phyloP scores from a whole-genome alignment of 2,329 filamentous ascomycete species.

The Aspergillus ochraceoroseus region DNA sequence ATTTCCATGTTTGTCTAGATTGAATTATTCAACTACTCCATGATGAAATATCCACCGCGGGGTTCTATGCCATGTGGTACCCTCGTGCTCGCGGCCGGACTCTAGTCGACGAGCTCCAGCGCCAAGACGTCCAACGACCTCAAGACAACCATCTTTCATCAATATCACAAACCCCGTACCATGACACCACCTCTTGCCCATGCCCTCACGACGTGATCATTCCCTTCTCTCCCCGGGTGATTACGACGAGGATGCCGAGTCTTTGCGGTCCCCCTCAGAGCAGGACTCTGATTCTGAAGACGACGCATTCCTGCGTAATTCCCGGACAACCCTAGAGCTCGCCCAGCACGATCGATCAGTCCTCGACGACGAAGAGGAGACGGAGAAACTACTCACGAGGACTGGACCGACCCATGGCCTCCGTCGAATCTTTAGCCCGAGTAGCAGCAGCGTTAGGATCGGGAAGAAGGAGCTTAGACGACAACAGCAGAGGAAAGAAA shows the following conservation, averaged over 20 bases:
- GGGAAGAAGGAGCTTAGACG: constrained; percentile 49
- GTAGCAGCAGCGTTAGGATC: constrained; percentile 48
- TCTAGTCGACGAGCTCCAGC: too few species aligned
- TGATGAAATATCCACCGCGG: too few species aligned
- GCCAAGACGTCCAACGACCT: too few species aligned
- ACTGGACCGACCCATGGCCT: constrained; percentile 36
- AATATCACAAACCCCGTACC: constrained; percentile 2
- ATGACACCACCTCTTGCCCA: constrained; percentile 16
- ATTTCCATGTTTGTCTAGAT: too few species aligned
- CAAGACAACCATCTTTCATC: too few species aligned
- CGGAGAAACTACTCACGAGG: constrained; percentile 47
- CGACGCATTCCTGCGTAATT: constrained; percentile 61
- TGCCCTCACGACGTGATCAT: constrained; percentile 26
- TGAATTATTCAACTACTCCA: too few species aligned
- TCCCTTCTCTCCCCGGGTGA: constrained; percentile 59
- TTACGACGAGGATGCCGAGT: constrained; percentile 66
- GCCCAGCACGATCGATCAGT: constrained; percentile 65
- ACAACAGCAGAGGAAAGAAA: constrained; percentile 47
- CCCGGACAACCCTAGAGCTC: constrained; percentile 65
- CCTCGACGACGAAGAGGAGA: constrained; percentile 67
- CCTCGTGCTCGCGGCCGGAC: too few species aligned
- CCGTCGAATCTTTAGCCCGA: constrained; percentile 41
- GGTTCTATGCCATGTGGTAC: too few species aligned
- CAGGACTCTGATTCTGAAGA: constrained; percentile 74
- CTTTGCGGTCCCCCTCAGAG: constrained; percentile 57